These are phyloP conservation scores for Paracamarosporium sp. DNA, from an alignment of 2,329 filamentous ascomycete genomes.

Conservation along the genomic window DNA sequence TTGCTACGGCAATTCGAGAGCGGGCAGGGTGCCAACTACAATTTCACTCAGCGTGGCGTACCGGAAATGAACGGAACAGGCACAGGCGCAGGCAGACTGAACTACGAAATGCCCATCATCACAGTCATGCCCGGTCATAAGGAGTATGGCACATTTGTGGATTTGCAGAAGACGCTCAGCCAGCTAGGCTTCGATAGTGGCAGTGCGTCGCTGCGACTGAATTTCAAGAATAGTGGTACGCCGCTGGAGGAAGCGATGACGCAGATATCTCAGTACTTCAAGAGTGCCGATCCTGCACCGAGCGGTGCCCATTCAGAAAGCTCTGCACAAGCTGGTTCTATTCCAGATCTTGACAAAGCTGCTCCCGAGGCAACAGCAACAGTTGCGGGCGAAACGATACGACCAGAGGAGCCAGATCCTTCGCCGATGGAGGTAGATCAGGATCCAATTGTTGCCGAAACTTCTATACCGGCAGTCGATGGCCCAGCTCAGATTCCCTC, in stretches of 20 bases:
- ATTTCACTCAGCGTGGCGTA: conserved; percentile 84
- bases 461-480: conserved; percentile 22
- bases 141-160: conserved; percentile 76
- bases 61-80: conserved; percentile 64
- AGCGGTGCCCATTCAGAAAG: conserved; percentile 35
- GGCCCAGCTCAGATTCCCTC: conserved; percentile 22
- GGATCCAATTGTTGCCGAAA: conserved; percentile 19
- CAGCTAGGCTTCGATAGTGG: conserved; percentile 89
- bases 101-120: conserved; percentile 86
- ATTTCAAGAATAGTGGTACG: conserved; percentile 76
- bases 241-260: conserved; percentile 86
- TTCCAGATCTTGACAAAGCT: conserved; percentile 26
- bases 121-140: conserved; percentile 75
- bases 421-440: conserved; percentile 41
- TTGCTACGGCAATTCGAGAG: conserved; percentile 90
- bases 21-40: conserved; percentile 56
- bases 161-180: conserved; percentile 86
- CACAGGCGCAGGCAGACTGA: conserved; percentile 73
- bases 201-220: conserved; percentile 77
- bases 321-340: conserved; percentile 33
- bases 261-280: conserved; percentile 80
- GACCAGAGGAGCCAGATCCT: conserved; percentile 29
- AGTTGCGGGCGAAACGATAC: conserved; percentile 33
- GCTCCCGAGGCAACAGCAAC: conserved; percentile 32
- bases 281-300: conserved; percentile 43